A percentile compares a stretch with the other conserved stretches of the same genome.
Evolutionary conservation across 2,329 filamentous ascomycete species (phyloP).

Genomic region (Septoria linicola): DNA sequence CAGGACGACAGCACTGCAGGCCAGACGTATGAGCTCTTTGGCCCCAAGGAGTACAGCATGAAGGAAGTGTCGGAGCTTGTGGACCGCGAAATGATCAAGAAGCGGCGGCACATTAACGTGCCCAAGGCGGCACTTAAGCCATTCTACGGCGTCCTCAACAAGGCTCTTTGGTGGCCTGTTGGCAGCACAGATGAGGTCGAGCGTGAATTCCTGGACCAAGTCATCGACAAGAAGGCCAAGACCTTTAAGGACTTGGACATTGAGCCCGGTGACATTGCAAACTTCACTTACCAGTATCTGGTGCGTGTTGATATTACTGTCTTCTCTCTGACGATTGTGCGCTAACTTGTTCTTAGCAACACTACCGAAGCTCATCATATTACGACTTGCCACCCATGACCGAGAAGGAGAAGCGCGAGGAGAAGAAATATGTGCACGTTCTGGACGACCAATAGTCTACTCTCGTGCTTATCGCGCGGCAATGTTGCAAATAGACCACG

Average conservation of each 20-base stretch:
- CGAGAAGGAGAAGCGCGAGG: constrained; percentile 89
- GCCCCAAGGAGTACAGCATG: constrained; percentile 88
- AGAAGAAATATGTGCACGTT: constrained; percentile 96
- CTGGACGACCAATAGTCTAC: constrained; percentile 72
- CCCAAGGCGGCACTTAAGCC: constrained; percentile 80
- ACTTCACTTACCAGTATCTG: constrained; percentile 90
- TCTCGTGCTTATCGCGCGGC: background rate
- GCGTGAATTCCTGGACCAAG: constrained; percentile 88
- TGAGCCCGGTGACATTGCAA: constrained; percentile 79
- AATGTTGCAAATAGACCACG: background rate
- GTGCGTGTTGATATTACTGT: constrained; percentile 58
- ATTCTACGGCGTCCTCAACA: constrained; percentile 71
- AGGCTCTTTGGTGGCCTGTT: constrained; percentile 82
- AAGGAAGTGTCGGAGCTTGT: constrained; percentile 83
- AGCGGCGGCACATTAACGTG: constrained; percentile 85
- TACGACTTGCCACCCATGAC: constrained; percentile 94
- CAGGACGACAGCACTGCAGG: constrained; percentile 86
- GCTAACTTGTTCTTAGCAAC: constrained; percentile 60
- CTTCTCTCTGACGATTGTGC: constrained; percentile 14
- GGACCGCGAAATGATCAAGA: constrained; percentile 88
- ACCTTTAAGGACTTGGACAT: constrained; percentile 94
- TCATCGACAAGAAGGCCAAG: constrained; percentile 86
- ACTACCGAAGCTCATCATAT: constrained; percentile 81
- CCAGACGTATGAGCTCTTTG: constrained; percentile 92
- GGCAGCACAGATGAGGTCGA: constrained; percentile 83